Base-by-base conservation (phyloP, 164 flowering plant species). In the Berberis thunbergii region DNA sequence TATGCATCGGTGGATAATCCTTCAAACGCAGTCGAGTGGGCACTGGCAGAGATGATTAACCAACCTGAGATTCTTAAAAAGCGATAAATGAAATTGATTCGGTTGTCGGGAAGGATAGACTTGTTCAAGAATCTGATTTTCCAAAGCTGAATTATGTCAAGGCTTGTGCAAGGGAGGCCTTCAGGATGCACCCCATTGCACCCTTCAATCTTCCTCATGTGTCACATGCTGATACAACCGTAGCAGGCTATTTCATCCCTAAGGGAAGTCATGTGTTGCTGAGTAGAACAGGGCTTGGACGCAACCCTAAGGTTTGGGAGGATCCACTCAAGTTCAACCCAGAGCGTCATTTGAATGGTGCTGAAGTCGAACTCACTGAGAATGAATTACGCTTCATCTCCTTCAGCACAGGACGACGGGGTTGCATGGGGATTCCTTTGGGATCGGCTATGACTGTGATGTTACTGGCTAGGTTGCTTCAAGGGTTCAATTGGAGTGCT, bases 241-340 rank as follows among this genome's bases (percentile, higher is more conserved):
- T 79, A 3, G 75, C 70, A 1, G 78, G 77, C 26, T 69, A 72
- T 59, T 66, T 63, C 71, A 75, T 75, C 66, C 78, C 73, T 3
- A 75, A 75, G 61, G 78, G 73, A 2, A 72, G 73, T 43, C 70
- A 69, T 1, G 69, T 76, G 40, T 11, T 76, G 12, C 49, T 76
- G 7, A 73, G 69, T 7, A 60, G 75, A 3, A 11, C 65, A 69
- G 4, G 75, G 71, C 7, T 67, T 6, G 54, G 54, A 2, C 54
- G 76, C 1, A 72, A 75, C 66, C 76, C 76, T 12, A 61, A 72
- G 1, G 71, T 72, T 2, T 75, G 78, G 78, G 70, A 66, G 3
- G 73, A 75, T 4, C 78, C 78, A 1, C 69, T 73, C 5, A 65
- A 45, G 64, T 84, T 74, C 77, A 71, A 76, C 4, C 88, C 88